These are phyloP conservation scores for Tulasnella sp. DNA, from an alignment of 768 basidiomycete genomes.

Conservation along the genomic window DNA sequence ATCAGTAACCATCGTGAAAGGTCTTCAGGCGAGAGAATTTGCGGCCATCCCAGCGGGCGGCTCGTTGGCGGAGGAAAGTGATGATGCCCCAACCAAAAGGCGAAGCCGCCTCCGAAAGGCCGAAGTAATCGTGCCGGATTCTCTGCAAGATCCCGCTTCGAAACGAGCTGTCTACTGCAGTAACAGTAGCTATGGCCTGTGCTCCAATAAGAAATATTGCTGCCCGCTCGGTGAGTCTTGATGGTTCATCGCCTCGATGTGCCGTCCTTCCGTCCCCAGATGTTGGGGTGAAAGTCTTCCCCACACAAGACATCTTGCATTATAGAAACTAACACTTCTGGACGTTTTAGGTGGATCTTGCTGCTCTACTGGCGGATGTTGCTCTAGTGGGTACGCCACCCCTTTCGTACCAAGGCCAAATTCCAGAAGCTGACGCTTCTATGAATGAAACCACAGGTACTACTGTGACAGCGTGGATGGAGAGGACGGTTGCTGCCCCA, in stretches of 20 bases:
- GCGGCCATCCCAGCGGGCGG: neutral
- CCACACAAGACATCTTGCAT: too few relatives aligned
- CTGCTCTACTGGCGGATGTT: conserved; percentile 7
- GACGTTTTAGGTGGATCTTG: neutral
- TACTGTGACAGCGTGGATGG: conserved; percentile 1
- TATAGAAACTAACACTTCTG: too few relatives aligned
- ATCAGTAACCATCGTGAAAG: neutral
- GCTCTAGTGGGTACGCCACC: conserved; percentile 1
- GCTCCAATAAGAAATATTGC: neutral
- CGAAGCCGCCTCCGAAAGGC: too few relatives aligned
- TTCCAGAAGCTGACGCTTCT: neutral
- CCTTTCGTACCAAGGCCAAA: neutral
- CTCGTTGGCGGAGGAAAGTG: too few relatives aligned
- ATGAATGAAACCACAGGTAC: neutral
- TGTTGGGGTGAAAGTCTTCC: neutral
- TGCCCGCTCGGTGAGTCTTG: conserved; percentile 13
- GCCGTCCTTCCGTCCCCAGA: neutral
- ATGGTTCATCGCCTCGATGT: neutral
- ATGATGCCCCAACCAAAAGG: too few relatives aligned
- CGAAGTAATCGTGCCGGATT: too few relatives aligned
- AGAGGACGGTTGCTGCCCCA: neutral
- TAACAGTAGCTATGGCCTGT: too few relatives aligned
- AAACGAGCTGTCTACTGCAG: too few relatives aligned
- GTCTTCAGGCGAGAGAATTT: neutral
- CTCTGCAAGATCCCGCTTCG: too few relatives aligned